These are phyloP conservation scores for Bondarzewia mesenterica DNA, from an alignment of 1,284 basidiomycete genomes.

Conservation along the genomic window DNA sequence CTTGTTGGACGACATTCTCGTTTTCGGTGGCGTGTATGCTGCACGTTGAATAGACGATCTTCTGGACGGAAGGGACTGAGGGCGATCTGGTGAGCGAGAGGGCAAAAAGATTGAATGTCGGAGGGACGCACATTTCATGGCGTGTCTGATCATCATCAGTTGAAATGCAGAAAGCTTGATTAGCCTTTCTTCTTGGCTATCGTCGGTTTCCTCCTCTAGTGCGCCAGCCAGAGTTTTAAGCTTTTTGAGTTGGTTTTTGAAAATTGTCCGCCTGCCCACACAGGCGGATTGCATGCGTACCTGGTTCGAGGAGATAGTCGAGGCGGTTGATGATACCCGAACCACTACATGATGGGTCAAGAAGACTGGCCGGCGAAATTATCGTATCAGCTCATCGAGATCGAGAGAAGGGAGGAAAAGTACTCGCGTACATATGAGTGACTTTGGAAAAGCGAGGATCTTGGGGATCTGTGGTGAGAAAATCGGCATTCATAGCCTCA, in stretches of 20 bases:
- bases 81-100: not conserved
- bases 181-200: constrained; percentile 56
- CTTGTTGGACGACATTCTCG: constrained; percentile 74
- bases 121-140: constrained; percentile 77
- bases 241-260: not conserved
- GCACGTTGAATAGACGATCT: constrained; percentile 95
- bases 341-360: constrained; percentile 92
- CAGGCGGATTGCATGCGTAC: constrained; percentile 32
- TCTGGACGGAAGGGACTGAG: constrained; percentile 50
- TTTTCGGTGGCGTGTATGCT: constrained; percentile 90
- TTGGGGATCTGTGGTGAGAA: constrained; percentile 64
- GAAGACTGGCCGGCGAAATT: constrained; percentile 45
- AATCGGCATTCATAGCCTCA: constrained; percentile 67
- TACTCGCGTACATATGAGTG: constrained; percentile 72
- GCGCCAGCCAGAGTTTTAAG: not conserved
- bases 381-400: not conserved
- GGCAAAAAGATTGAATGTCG: not conserved
- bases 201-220: constrained; percentile 42
- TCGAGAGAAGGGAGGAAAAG: not conserved
- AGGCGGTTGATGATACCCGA: constrained; percentile 88
- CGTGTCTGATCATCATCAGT: constrained; percentile 88
- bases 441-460: constrained; percentile 55
- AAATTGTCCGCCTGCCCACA: too few species aligned
- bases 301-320: constrained; percentile 73
- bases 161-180: constrained; percentile 84